Conservation (phyloP, 2,329 filamentous ascomycete genomes). For the Aspergillus sp. region DNA sequence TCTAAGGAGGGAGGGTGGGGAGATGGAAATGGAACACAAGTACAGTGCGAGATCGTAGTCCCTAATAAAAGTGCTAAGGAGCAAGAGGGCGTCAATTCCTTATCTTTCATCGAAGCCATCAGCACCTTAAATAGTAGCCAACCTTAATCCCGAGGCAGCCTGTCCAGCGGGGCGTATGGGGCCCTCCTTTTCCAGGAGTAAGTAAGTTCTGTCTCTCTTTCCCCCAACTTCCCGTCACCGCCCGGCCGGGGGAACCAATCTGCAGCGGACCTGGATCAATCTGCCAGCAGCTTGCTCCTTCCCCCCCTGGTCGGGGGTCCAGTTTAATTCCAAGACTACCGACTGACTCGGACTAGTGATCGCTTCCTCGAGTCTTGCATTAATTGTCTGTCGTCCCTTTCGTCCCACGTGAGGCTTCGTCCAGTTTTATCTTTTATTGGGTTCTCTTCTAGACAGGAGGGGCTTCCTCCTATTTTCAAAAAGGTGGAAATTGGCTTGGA, state of each 20-base stretch:
- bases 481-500: conserved; percentile 16
- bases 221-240: conserved; percentile 20
- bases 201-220: neutral
- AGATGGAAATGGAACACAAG: neutral
- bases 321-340: conserved; percentile 15
- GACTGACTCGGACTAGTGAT: conserved; percentile 16
- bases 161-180: neutral
- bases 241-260: conserved; percentile 20
- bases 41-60: too few species aligned
- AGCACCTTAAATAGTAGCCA: neutral
- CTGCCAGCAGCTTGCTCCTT: neutral
- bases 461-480: conserved; percentile 7
- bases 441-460: conserved; percentile 11
- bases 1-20: neutral
- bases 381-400: neutral
- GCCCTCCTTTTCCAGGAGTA: neutral
- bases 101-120: neutral
- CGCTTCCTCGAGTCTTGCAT: neutral
- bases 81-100: neutral
- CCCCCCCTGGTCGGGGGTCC: neutral
- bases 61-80: too few species aligned
- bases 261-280: neutral
- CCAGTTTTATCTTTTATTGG: neutral
- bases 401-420: conserved; percentile 7
- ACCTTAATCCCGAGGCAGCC: neutral